Conservation (phyloP, 1,139 yeast genomes). For the Suhomyces choctaworum region DNA sequence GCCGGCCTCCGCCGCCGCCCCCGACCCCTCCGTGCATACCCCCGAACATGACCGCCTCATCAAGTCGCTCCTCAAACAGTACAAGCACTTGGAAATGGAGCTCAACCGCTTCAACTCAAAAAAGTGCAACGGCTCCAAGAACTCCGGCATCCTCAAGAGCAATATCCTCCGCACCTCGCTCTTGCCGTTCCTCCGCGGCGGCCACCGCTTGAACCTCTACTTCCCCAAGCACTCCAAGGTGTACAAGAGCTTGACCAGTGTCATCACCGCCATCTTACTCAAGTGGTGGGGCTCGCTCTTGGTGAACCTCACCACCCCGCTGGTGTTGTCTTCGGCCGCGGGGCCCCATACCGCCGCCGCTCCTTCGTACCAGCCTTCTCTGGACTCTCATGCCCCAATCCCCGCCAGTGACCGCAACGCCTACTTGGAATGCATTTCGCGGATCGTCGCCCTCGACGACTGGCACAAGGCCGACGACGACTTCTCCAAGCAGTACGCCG, state of each 20-base stretch:
- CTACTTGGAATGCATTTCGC: slow-evolving; percentile 70
- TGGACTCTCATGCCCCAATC: slow-evolving; percentile 14
- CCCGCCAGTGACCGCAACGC: slow-evolving; percentile 60
- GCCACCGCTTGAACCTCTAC: slow-evolving; percentile 27
- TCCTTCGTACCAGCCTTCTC: slow-evolving; percentile 1
- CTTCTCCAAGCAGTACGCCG: slow-evolving; percentile 27
- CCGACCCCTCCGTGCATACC: slow-evolving; percentile 5
- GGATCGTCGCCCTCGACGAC: slow-evolving; percentile 63
- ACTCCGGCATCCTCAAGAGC: slow-evolving; percentile 55
- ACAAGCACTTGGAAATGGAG: slow-evolving; percentile 47
- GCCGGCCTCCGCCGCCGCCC: slow-evolving; percentile 2
- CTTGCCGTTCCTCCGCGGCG: slow-evolving; percentile 60
- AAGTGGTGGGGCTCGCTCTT: slow-evolving; percentile 73
- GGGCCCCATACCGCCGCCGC: slow-evolving; percentile 1
- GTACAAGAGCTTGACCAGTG: slow-evolving; percentile 36
- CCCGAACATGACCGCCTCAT: slow-evolving; percentile 28
- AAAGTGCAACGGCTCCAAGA: slow-evolving; percentile 29
- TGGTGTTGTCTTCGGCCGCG: slow-evolving; percentile 10
- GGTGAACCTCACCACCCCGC: slow-evolving; percentile 22
- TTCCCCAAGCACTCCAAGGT: slow-evolving; percentile 27
- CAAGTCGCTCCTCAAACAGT: slow-evolving; percentile 35
- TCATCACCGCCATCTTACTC: slow-evolving; percentile 42
- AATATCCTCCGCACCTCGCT: slow-evolving; percentile 66
- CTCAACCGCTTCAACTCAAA: slow-evolving; percentile 47
- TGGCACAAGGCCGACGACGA: slow-evolving; percentile 47